phyloP scores from a whole-genome alignment of 2,329 filamentous ascomycete genomes.

The Sporothrix luriei region DNA sequence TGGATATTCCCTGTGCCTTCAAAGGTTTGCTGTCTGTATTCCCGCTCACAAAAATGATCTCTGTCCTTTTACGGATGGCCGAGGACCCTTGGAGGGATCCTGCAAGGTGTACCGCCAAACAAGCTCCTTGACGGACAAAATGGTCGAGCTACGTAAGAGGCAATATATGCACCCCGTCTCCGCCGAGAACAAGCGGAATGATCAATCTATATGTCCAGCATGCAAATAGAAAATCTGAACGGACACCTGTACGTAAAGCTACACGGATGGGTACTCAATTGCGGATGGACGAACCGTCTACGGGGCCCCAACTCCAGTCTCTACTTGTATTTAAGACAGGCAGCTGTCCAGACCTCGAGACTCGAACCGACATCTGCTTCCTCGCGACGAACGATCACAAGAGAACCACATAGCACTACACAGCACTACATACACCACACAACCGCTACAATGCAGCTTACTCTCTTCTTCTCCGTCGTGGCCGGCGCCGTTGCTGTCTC shows the following conservation, averaged over 20 bases:
- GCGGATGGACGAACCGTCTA: background rate
- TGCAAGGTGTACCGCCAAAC: background rate
- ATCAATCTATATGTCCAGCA: background rate
- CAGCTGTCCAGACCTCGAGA: background rate
- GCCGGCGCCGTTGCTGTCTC: constrained; percentile 14
- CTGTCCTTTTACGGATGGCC: background rate
- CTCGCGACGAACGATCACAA: background rate
- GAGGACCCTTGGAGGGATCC: background rate
- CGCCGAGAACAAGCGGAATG: background rate
- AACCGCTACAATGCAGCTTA: constrained; percentile 25
- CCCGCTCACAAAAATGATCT: background rate
- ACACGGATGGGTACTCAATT: background rate
- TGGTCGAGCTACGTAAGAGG: background rate
- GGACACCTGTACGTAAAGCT: too few species aligned
- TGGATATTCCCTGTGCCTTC: background rate
- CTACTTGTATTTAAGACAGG: background rate
- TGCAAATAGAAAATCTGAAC: background rate
- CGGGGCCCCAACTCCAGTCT: background rate
- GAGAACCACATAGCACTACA: background rate
- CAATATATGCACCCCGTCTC: background rate
- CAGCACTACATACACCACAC: background rate
- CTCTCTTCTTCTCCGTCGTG: constrained; percentile 11
- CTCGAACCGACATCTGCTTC: too few species aligned
- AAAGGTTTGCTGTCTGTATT: too few species aligned
- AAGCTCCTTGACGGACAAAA: background rate